Conservation (phyloP, 495 filamentous ascomycete genomes). For the Hyaloscypha finlandica region DNA sequence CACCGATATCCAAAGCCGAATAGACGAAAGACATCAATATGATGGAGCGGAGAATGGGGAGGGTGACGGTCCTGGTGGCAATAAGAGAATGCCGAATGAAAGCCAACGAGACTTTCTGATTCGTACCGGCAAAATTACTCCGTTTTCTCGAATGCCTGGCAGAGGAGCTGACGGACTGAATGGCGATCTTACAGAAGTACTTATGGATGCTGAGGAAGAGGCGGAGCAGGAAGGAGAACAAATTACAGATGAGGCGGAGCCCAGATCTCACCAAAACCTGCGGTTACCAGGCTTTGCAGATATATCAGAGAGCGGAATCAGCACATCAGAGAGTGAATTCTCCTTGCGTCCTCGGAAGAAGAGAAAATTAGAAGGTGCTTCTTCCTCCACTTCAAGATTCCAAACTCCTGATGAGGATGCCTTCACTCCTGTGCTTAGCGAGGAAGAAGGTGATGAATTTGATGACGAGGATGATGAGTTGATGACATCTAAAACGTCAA, state of each 20-base stretch:
- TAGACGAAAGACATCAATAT: slow-evolving; percentile 65
- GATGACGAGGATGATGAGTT: slow-evolving; percentile 47
- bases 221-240: slow-evolving; percentile 49
- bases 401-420: slow-evolving; percentile 23
- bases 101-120: slow-evolving; percentile 87
- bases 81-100: slow-evolving; percentile 71
- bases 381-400: background rate
- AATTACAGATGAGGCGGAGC: slow-evolving; percentile 42
- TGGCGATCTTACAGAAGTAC: slow-evolving; percentile 66
- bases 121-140: slow-evolving; percentile 95
- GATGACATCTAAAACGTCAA: slow-evolving; percentile 41
- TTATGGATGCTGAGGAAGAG: slow-evolving; percentile 75
- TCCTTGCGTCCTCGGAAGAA: slow-evolving; percentile 52
- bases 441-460: slow-evolving; percentile 27
- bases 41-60: slow-evolving; percentile 42
- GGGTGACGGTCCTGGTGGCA: slow-evolving; percentile 41
- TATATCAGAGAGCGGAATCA: slow-evolving; percentile 35
- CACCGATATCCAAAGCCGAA: slow-evolving; percentile 73
- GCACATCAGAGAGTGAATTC: slow-evolving; percentile 48
- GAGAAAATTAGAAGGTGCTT: slow-evolving; percentile 25
- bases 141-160: slow-evolving; percentile 74
- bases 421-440: slow-evolving; percentile 20
- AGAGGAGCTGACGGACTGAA: slow-evolving; percentile 53
- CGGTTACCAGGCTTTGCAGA: slow-evolving; percentile 75
- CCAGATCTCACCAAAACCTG: slow-evolving; percentile 78